Evolutionary conservation across 139 green algal genomes (phyloP).

Genomic region (Spirogloea muscicola): DNA sequence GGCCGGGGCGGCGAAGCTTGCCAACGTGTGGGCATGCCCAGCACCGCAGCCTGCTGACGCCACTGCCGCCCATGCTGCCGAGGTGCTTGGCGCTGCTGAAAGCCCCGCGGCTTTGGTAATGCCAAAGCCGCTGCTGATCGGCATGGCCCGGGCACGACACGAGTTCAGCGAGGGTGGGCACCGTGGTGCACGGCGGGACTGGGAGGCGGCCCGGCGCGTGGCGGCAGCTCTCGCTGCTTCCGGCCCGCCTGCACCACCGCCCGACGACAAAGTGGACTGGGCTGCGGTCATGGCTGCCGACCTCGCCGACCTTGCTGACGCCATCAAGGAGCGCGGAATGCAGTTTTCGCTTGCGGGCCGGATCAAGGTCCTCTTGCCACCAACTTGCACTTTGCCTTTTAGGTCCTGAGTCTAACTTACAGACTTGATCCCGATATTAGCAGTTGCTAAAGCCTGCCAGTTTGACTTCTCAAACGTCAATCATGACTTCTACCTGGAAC

Average conservation of each 20-base stretch:
- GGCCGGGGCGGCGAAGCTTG: too few species aligned
- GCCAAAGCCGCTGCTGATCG: background rate
- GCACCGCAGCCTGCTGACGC: background rate
- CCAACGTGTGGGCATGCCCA: background rate
- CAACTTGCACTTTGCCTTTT: background rate
- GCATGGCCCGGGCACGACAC: background rate
- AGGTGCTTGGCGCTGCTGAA: background rate
- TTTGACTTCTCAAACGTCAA: background rate
- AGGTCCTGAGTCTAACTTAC: background rate
- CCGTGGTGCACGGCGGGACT: slow-evolving; percentile 1
- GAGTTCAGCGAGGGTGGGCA: background rate
- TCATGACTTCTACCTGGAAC: too few species aligned
- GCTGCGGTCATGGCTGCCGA: slow-evolving; percentile 8
- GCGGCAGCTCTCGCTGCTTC: background rate
- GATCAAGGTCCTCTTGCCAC: slow-evolving; percentile 26
- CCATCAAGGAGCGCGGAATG: slow-evolving; percentile 29
- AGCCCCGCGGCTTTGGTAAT: background rate
- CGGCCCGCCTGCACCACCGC: background rate
- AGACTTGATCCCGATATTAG: too few species aligned
- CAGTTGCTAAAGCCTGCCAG: background rate
- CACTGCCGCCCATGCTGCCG: background rate
- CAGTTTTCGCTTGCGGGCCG: slow-evolving; percentile 24
- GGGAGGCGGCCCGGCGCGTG: background rate
- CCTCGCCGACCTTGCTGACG: slow-evolving; percentile 3
- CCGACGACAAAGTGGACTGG: slow-evolving; percentile 30